A percentile compares a stretch with the other conserved stretches of the same genome.
These are phyloP conservation scores for Triangularia setosa DNA, from an alignment of 2,329 filamentous ascomycete species.

Conservation along the genomic window DNA sequence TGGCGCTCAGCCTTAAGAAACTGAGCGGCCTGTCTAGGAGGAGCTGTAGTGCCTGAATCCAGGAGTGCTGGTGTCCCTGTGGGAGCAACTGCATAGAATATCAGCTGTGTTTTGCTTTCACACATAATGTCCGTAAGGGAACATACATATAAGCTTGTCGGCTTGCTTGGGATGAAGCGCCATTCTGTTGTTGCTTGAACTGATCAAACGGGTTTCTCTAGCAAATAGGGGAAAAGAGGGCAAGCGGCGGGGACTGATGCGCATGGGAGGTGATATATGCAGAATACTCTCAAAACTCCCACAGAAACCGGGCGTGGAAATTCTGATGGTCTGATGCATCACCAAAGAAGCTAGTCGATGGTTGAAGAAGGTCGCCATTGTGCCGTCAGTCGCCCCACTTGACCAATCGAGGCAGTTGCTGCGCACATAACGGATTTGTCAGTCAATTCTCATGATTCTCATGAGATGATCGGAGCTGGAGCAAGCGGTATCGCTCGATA, in stretches of 20 bases:
- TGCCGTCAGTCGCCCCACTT: conserved; percentile 7
- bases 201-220: conserved; percentile 4
- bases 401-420: background rate
- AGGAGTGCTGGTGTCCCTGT: conserved; percentile 53
- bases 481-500: background rate
- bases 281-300: background rate
- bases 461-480: background rate
- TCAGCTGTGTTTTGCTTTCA: background rate
- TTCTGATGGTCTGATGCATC: conserved; percentile 3
- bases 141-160: conserved; percentile 49
- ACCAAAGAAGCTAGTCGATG: conserved; percentile 8
- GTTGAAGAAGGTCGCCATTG: conserved; percentile 4
- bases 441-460: background rate
- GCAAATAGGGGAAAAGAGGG: background rate
- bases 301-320: background rate
- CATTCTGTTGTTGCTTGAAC: conserved; percentile 31
- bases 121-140: no score
- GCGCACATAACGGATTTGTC: background rate
- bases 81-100: conserved; percentile 21
- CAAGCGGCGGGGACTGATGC: background rate
- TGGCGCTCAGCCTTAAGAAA: conserved; percentile 54
- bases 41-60: conserved; percentile 45
- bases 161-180: conserved; percentile 41
- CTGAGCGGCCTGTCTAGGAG: conserved; percentile 66
- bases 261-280: conserved; percentile 8